Evolutionary conservation across 1,284 basidiomycete species (phyloP).

Genomic region (Cutaneotrichosporon spelunceum): DNA sequence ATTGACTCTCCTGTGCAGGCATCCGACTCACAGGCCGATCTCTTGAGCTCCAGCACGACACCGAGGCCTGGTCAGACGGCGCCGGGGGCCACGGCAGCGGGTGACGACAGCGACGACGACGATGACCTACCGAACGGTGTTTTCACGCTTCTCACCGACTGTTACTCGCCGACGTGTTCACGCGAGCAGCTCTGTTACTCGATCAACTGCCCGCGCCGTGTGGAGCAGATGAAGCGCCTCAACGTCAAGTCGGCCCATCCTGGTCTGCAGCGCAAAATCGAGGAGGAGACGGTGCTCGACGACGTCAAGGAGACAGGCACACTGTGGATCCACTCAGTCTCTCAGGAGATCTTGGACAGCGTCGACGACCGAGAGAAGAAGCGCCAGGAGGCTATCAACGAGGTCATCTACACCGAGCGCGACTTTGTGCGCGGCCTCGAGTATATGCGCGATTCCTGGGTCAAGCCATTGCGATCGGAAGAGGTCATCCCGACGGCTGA

Average conservation of each 20-base stretch:
- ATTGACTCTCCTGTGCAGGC: slow-evolving; percentile 8
- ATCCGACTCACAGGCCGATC: slow-evolving; percentile 31
- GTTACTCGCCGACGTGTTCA: slow-evolving; percentile 97
- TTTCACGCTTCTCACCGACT: slow-evolving; percentile 94
- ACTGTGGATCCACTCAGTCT: slow-evolving; percentile 96
- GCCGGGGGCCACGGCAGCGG: not conserved
- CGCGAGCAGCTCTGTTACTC: slow-evolving; percentile 91
- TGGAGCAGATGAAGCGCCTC: slow-evolving; percentile 89
- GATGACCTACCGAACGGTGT: slow-evolving; percentile 82
- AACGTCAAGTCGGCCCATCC: slow-evolving; percentile 84
- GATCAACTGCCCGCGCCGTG: slow-evolving; percentile 87
- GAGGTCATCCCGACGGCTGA: slow-evolving; percentile 68
- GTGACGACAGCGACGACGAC: slow-evolving; percentile 45
- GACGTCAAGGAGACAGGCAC: slow-evolving; percentile 75
- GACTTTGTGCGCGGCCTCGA: slow-evolving; percentile 98
- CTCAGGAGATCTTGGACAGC: slow-evolving; percentile 86
- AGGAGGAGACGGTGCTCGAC: slow-evolving; percentile 77
- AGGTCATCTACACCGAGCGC: slow-evolving; percentile 96
- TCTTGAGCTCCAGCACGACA: slow-evolving; percentile 1
- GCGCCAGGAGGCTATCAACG: slow-evolving; percentile 97
- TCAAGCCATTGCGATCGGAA: slow-evolving; percentile 70
- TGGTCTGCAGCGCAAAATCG: slow-evolving; percentile 69
- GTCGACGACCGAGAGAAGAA: slow-evolving; percentile 91
- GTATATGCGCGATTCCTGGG: slow-evolving; percentile 93
- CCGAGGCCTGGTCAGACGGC: not conserved